phyloP scores from a whole-genome alignment of 2,329 filamentous ascomycete species.

The Lanzia echinophila region DNA sequence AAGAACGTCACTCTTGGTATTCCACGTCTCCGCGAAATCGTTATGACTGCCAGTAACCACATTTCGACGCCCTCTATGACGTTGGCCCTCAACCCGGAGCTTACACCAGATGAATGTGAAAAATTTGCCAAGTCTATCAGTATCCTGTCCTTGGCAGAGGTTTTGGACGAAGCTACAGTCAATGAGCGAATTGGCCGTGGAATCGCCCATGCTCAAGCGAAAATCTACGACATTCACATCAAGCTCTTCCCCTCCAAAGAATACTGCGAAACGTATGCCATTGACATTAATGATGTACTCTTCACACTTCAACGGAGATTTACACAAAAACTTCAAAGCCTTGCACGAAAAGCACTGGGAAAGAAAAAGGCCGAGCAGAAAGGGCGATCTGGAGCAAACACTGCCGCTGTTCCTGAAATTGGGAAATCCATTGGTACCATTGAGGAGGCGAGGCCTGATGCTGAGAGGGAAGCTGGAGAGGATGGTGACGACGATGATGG shows the following conservation, averaged over 20 bases:
- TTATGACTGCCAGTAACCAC: constrained; percentile 89
- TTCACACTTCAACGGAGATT: constrained; percentile 75
- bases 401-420: constrained; percentile 70
- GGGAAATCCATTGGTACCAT: constrained; percentile 54
- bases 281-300: constrained; percentile 70
- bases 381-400: constrained; percentile 47
- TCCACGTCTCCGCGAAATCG: constrained; percentile 89
- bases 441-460: constrained; percentile 41
- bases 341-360: constrained; percentile 69
- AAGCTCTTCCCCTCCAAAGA: constrained; percentile 79
- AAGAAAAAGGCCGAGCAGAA: constrained; percentile 66
- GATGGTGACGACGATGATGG: constrained; percentile 51
- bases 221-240: constrained; percentile 76
- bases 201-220: constrained; percentile 61
- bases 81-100: constrained; percentile 65
- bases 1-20: constrained; percentile 99
- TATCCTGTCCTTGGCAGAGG: constrained; percentile 72
- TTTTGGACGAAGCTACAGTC: constrained; percentile 75
- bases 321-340: constrained; percentile 61
- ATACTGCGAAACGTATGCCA: constrained; percentile 80
- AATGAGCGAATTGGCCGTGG: constrained; percentile 73
- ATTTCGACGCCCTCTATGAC: constrained; percentile 93
- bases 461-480: constrained; percentile 34
- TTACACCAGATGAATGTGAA: constrained; percentile 62
- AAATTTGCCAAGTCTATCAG: constrained; percentile 90